phyloP scores from a whole-genome alignment of 306 rosid genomes.

The Ochetophila trinervis region DNA sequence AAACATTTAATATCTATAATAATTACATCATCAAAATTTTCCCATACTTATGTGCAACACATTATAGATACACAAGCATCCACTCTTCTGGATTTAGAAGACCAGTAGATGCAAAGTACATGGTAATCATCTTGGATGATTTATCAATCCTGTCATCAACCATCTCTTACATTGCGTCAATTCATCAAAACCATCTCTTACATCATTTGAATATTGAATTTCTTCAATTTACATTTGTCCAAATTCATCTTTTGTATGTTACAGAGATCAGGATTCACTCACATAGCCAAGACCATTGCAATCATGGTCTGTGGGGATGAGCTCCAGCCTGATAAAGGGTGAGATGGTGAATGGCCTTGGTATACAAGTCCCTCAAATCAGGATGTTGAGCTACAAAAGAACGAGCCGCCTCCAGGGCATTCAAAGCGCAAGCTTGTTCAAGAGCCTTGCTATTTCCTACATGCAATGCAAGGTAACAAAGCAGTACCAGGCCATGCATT shows the following conservation, averaged over 20 bases:
- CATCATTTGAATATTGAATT: neutral
- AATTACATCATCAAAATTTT: neutral
- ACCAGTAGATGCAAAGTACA: neutral
- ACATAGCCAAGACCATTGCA: slow-evolving; percentile 26
- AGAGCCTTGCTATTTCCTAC: slow-evolving; percentile 81
- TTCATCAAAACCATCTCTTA: neutral
- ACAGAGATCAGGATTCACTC: slow-evolving; percentile 33
- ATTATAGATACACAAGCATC: slow-evolving; percentile 15
- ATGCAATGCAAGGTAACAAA: slow-evolving; percentile 66
- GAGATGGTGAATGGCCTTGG: slow-evolving; percentile 67
- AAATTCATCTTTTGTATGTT: slow-evolving; percentile 11
- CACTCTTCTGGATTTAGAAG: neutral
- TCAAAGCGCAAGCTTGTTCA: slow-evolving; percentile 67
- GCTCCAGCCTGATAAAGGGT: slow-evolving; percentile 81
- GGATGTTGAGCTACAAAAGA: slow-evolving; percentile 56
- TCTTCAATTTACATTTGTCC: neutral
- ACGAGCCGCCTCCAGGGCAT: slow-evolving; percentile 65
- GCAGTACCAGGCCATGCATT: slow-evolving; percentile 41
- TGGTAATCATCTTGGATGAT: neutral
- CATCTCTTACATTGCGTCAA: neutral
- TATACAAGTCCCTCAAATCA: slow-evolving; percentile 51
- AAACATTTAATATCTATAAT: too few relatives aligned
- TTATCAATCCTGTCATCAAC: neutral
- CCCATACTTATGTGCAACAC: slow-evolving; percentile 20
- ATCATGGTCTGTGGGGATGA: slow-evolving; percentile 58